Evolutionary conservation across 768 basidiomycete species (phyloP), one percentile per base, ranked within the genome.

Genomic region (Lactarius hengduanensis): DNA sequence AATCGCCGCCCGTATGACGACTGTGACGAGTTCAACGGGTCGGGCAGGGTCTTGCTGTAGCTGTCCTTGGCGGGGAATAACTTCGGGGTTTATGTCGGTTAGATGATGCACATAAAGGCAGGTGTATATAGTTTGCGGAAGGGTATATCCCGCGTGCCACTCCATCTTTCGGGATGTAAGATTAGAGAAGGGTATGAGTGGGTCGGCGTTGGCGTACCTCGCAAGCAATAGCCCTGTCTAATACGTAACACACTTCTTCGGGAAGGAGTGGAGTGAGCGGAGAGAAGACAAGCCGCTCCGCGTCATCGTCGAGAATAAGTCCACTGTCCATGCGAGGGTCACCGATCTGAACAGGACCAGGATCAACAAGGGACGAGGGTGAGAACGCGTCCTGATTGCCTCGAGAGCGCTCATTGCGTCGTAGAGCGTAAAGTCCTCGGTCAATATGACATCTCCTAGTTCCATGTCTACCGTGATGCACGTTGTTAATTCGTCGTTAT

Each of bases 361-460:
- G 20, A 66, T 55, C 61, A 40, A 50, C 47, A 66, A 61, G 63
- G 20, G 65, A 63, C 43, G 43, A 43, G 55, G 66, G 69, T 68
- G 68, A 69, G 59, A 71, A 67, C 62, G 61, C 57, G 55, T 45
- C 26, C 28, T 61, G 71, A 80, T 65, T 73, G 91, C 92, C 84
- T 95, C 91, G 62, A 97, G 86, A 16, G 93, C 91, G 71, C 90
- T 91, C 94, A 98, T 96, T n/a, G 93, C 88, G 67, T 98, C 95
- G 67, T 88, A 83, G 57, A 96, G 80, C 20, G 85, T 84, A 70
- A 93, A 89, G 36, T 83, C 85, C 0, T 87, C 83, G 71, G 85
- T 86, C 40, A 92, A 81, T 7, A 94, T 66, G 65, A 94, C 77
- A 43, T 81, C 80, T 15, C 85, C 86, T 0, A 82, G 78, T 36